A percentile compares a stretch with the other conserved stretches of the same genome.
Evolutionary conservation across 1,284 basidiomycete genomes (phyloP).

Genomic region (Tilletia horrida): DNA sequence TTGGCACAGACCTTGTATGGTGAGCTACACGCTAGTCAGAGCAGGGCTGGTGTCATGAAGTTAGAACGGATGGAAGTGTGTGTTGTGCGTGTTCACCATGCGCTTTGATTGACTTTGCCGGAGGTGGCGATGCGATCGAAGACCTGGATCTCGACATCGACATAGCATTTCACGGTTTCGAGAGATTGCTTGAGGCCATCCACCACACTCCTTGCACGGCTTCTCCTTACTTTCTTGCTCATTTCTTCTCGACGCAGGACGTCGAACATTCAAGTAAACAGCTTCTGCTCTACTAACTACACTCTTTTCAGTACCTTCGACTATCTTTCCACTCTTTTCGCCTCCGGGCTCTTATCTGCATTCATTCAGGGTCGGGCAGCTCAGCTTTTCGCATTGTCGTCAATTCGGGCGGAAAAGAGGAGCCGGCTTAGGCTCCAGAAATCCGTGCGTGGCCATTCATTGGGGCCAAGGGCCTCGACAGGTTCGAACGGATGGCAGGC

Average conservation of each 20-base stretch:
- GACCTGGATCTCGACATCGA: slow-evolving; percentile 4
- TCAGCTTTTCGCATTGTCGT: too few species aligned
- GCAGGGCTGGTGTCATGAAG: too few species aligned
- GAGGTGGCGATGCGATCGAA: background rate
- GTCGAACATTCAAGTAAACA: slow-evolving; percentile 2
- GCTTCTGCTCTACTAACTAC: background rate
- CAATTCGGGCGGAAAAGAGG: too few species aligned
- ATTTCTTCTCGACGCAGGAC: slow-evolving; percentile 7
- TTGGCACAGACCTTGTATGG: too few species aligned
- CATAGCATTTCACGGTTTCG: background rate
- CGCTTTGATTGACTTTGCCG: background rate
- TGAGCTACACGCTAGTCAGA: too few species aligned
- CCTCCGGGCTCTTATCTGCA: too few species aligned
- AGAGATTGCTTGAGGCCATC: too few species aligned
- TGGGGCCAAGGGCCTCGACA: background rate
- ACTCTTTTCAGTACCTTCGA: background rate
- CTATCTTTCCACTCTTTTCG: too few species aligned
- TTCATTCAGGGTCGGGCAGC: too few species aligned
- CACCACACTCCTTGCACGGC: background rate
- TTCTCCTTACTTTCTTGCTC: background rate
- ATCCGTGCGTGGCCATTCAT: background rate
- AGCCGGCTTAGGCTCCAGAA: too few species aligned
- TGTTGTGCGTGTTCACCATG: background rate
- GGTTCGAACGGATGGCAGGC: background rate
- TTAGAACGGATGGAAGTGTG: background rate